Evolutionary conservation across 2,329 filamentous ascomycete genomes (phyloP), one percentile per base, ranked within the genome.

Genomic region (Hypocreales sp.): DNA sequence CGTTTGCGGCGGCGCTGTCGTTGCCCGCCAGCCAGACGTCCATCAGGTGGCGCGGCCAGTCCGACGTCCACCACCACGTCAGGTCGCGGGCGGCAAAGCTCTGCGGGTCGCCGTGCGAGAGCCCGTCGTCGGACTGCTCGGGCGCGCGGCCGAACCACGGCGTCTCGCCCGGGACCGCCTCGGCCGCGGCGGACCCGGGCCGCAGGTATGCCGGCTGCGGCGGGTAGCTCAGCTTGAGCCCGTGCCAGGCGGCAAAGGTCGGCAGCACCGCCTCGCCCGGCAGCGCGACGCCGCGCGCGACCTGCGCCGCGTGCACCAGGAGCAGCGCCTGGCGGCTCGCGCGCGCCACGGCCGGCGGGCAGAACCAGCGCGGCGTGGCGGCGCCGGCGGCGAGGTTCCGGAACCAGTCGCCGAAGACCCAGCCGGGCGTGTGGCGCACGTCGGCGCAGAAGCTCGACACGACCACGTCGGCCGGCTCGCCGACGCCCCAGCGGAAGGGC

Each of bases 231-330:
- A 54, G 32, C 41, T 55, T 55, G 22, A 55, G 40, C 12, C 51
- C 51, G 30, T 51, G 46, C 48, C 48, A 55, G 3, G 53, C 36
- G 8, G 51, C 51, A 28, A 47, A 54, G 16, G 40, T 42, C 7
- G 49, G 44, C n/a, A 51, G 39, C 2, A 45, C 50, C 2, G 50
- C 45, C 37, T 55, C 51, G 26, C 44, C 46, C 7, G 50, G 46
- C 2, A 53, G 26, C 13, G 38, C 37, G 21, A 53, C 27, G 12
- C 45, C 49, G 4, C 34, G 28, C 12, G 41, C 33, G 20, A 46
- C 28, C 35, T 55, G 50, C 4, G 42, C 43, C 19, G 45, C 35
- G 34, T 55, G 51, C 15, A 46, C 39, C 18, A 39, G 42, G 2
- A 51, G 40, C 12, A 53, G 35, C 2, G 54, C 36, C 5, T 37